Evolutionary conservation across 2,329 filamentous ascomycete genomes (phyloP).

Genomic region (Pseudogymnoascus sp.): DNA sequence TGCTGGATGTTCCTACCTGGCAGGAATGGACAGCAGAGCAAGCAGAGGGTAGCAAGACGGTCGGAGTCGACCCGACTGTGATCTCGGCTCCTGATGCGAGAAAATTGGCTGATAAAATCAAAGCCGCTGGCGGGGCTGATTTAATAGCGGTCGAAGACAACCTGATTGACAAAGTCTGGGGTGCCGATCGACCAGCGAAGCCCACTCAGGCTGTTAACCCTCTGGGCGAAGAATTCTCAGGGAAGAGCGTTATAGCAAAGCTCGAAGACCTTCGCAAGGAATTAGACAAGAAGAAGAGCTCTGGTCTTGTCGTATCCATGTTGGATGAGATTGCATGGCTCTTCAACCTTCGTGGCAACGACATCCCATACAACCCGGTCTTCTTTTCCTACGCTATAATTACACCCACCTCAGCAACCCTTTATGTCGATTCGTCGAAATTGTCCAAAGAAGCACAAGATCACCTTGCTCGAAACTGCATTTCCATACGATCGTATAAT

Average conservation of each 20-base stretch:
- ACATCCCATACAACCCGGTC: constrained; percentile 96
- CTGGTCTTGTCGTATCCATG: constrained; percentile 85
- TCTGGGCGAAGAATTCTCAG: constrained; percentile 63
- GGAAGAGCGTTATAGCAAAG: constrained; percentile 75
- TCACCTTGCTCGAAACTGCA: constrained; percentile 60
- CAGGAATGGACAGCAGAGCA: constrained; percentile 91
- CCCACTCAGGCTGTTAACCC: constrained; percentile 70
- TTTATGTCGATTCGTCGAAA: constrained; percentile 80
- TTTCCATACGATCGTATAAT: constrained; percentile 73
- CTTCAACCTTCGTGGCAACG: constrained; percentile 91
- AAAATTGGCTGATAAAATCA: constrained; percentile 77
- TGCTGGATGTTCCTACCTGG: constrained; percentile 92
- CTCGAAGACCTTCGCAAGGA: constrained; percentile 82
- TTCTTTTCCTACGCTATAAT: constrained; percentile 95
- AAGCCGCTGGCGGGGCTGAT: constrained; percentile 72
- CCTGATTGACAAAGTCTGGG: constrained; percentile 88
- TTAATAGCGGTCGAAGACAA: constrained; percentile 71
- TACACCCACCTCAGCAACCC: constrained; percentile 63
- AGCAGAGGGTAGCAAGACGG: constrained; percentile 74
- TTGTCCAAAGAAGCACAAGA: constrained; percentile 57
- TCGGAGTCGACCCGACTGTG: constrained; percentile 83
- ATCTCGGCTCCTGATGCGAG: constrained; percentile 64
- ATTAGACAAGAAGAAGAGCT: constrained; percentile 77
- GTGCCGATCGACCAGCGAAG: constrained; percentile 57
- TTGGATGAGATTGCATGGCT: constrained; percentile 96